Evolutionary conservation across 2,329 filamentous ascomycete species (phyloP), one percentile per base, ranked within the genome.

Genomic region (Trichoderma simmonsii): DNA sequence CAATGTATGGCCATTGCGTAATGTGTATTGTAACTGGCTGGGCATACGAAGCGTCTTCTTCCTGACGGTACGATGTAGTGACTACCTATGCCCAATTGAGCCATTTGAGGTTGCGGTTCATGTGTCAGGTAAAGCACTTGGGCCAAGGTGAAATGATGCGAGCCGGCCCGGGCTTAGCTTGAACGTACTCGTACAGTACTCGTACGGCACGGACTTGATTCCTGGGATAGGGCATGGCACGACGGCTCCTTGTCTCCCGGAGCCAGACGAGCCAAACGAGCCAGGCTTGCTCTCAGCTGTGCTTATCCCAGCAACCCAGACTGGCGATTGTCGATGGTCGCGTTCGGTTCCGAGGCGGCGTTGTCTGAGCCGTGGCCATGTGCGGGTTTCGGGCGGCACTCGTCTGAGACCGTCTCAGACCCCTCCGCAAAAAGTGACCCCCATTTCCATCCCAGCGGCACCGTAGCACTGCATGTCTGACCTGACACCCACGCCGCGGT

Each of bases 381-480:
- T 11, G 24, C 36, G 36, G 54, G 65, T 24, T 48, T 68, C 65
- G 65, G 65, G 54, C 65, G 64, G 64, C 48, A 67, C 32, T 61
- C 36, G 39, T n/a, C 24, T 11, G 36, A 69, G 24, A 32, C 56
- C 56, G 39, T n/a, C 24, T 11, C 14, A 69, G 24, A 32, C 56
- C 56, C 36, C 66, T 69, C 66, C 66, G 66, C 32, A 67, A 21
- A 43, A 56, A 54, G 32, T 32, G 66, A 69, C 54, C 66, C 36
- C 66, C 36, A 51, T 51, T 43, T 26, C 66, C 36, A 61, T 51
- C 28, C 34, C 36, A 60, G 64, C 66, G 56, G 66, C 60, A 61
- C 34, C 36, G 66, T 60, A n/a, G 56, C 56, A 69, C 36, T 69
- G 66, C 66, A 61, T 61, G 66, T 61, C 43, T 69, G 56, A 61